Conservation (phyloP, 179 eudicot species). For the Sideroxylon spinosum region DNA sequence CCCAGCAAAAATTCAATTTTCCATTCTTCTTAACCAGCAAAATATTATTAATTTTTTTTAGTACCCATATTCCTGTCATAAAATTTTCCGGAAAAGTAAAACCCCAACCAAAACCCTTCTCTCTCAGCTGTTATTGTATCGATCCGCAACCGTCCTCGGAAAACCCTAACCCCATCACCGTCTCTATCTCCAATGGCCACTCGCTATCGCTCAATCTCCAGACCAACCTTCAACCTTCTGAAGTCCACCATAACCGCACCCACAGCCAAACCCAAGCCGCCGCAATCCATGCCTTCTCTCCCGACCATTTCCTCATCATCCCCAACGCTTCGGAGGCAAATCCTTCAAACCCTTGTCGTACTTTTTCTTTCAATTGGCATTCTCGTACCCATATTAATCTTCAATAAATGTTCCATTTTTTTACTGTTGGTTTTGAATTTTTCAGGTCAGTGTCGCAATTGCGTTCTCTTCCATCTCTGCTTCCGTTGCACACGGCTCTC, state of each 20-base stretch:
- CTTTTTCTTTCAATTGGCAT: too few species aligned
- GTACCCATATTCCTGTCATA: too few species aligned
- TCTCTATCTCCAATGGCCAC: constrained; percentile 45
- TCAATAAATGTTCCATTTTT: constrained; percentile 18
- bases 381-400: constrained; percentile 16
- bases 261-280: constrained; percentile 34
- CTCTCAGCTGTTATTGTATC: too few species aligned
- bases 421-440: constrained; percentile 25
- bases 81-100: too few species aligned
- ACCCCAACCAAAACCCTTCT: neutral
- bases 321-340: constrained; percentile 35
- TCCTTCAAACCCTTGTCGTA: neutral
- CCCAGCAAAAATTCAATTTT: too few species aligned
- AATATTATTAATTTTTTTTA: too few species aligned
- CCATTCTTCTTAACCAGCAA: too few species aligned
- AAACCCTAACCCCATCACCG: neutral
- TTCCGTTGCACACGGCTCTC: constrained; percentile 82
- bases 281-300: constrained; percentile 23
- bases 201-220: constrained; percentile 56
- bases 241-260: constrained; percentile 42
- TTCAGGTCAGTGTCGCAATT: constrained; percentile 65
- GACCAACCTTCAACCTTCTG: constrained; percentile 52
- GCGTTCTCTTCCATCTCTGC: constrained; percentile 70
- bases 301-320: constrained; percentile 27
- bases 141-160: neutral